phyloP scores from a whole-genome alignment of 352 stramenopile genomes.

The Elongisporangium anandrum region DNA sequence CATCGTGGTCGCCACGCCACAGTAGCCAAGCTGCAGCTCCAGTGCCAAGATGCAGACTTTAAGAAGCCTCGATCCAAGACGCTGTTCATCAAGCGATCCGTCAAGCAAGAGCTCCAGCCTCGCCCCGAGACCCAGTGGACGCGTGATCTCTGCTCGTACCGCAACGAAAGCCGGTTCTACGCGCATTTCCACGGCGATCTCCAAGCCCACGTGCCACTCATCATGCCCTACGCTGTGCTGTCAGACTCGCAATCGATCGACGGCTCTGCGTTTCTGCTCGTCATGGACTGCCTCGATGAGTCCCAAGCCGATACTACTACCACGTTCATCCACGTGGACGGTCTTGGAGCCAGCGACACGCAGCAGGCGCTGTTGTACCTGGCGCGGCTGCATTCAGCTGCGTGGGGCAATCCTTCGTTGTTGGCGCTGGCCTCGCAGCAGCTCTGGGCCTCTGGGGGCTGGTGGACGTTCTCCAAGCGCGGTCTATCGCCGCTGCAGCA shows the following conservation, averaged over 20 bases:
- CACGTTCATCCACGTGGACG: constrained; percentile 29
- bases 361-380: constrained; percentile 42
- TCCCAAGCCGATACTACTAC: neutral
- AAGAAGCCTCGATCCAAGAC: constrained; percentile 9
- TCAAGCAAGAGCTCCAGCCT: constrained; percentile 42
- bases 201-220: constrained; percentile 26
- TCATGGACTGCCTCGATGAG: constrained; percentile 40
- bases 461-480: constrained; percentile 63
- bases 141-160: constrained; percentile 59
- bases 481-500: constrained; percentile 35
- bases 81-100: constrained; percentile 67
- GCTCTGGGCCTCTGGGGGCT: constrained; percentile 40
- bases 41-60: constrained; percentile 5
- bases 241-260: constrained; percentile 17
- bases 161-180: constrained; percentile 56
- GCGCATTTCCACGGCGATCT: constrained; percentile 32
- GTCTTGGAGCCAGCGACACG: constrained; percentile 27
- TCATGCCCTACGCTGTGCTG: constrained; percentile 42
- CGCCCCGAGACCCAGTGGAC: constrained; percentile 40
- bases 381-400: constrained; percentile 36
- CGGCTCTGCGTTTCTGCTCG: constrained; percentile 32
- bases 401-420: constrained; percentile 17
- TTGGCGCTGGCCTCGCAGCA: constrained; percentile 17
- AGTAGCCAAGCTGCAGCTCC: constrained; percentile 32
- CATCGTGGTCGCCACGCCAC: constrained; percentile 53